A percentile compares a stretch with the other conserved stretches of the same genome.
Evolutionary conservation across 2,329 filamentous ascomycete species (phyloP).

Genomic region (Hypoxylon sp.): DNA sequence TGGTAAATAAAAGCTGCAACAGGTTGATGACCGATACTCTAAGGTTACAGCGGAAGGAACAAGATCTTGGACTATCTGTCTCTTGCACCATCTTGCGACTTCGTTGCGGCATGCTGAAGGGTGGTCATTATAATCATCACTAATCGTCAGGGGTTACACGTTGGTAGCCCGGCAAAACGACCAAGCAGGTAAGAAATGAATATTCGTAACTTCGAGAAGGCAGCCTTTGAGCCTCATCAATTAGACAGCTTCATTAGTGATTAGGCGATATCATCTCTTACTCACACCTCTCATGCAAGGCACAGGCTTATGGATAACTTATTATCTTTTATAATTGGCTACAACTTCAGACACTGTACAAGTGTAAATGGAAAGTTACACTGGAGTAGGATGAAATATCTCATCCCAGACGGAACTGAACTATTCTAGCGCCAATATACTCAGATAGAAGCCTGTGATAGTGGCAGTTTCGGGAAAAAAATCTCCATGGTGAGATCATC

Average conservation of each 20-base stretch:
- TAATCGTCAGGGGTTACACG: conserved; percentile 5
- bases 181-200: not conserved
- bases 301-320: not conserved
- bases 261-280: not conserved
- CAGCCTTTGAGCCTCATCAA: not conserved
- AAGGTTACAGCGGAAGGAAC: conserved; percentile 19
- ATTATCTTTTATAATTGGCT: not conserved
- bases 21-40: conserved; percentile 25
- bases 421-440: not conserved
- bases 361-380: not conserved
- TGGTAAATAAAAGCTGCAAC: conserved; percentile 25
- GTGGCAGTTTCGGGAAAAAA: not conserved
- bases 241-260: not conserved
- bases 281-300: conserved; percentile 2
- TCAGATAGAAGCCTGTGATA: not conserved
- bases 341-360: not conserved
- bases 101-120: conserved; percentile 21
- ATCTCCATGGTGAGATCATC: conserved; percentile 6
- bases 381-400: not conserved
- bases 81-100: conserved; percentile 34
- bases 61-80: conserved; percentile 19
- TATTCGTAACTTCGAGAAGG: not conserved
- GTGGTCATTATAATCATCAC: conserved; percentile 1
- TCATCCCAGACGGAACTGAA: not conserved
- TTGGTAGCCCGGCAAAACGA: not conserved